A percentile compares a stretch with the other conserved stretches of the same genome.
These are phyloP conservation scores for Colletotrichum australisinense DNA, from an alignment of 2,329 filamentous ascomycete species.

Conservation along the genomic window DNA sequence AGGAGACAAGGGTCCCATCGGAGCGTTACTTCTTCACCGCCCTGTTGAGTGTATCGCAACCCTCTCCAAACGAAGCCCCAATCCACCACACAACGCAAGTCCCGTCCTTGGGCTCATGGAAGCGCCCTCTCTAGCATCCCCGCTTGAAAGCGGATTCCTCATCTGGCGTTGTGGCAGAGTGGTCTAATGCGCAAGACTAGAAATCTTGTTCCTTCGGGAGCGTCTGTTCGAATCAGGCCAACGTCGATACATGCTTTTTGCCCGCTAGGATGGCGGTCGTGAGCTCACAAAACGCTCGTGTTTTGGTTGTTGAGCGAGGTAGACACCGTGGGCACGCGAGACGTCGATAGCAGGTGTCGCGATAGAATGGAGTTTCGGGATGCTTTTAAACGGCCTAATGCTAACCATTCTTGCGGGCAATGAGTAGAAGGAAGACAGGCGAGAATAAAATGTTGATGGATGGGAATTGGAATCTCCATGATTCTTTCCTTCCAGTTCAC, in stretches of 20 bases:
- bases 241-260: slow-evolving; percentile 14
- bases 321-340: not conserved
- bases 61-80: not conserved
- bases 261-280: not conserved
- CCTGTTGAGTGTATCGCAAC: not conserved
- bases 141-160: not conserved
- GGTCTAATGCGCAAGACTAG: slow-evolving; percentile 36
- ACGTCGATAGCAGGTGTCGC: not conserved
- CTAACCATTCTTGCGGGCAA: not conserved
- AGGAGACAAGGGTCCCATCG: not conserved
- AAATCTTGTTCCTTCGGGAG: slow-evolving; percentile 36
- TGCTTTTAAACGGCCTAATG: not conserved
- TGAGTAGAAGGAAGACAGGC: not conserved
- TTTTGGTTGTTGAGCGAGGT: not conserved
- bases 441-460: not conserved
- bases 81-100: not conserved
- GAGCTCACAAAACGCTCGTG: not conserved
- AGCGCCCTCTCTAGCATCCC: fast-evolving
- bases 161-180: slow-evolving; percentile 35
- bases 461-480: not conserved
- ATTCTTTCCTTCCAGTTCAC: not conserved
- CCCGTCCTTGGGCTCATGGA: not conserved
- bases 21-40: not conserved
- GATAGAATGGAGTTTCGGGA: not conserved
- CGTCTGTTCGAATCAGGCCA: slow-evolving; percentile 36